Percentiles rank a stretch among this genome's conserved stretches.
phyloP scores from a whole-genome alignment of 2,329 filamentous ascomycete species.

The Xylariaceae sp. region DNA sequence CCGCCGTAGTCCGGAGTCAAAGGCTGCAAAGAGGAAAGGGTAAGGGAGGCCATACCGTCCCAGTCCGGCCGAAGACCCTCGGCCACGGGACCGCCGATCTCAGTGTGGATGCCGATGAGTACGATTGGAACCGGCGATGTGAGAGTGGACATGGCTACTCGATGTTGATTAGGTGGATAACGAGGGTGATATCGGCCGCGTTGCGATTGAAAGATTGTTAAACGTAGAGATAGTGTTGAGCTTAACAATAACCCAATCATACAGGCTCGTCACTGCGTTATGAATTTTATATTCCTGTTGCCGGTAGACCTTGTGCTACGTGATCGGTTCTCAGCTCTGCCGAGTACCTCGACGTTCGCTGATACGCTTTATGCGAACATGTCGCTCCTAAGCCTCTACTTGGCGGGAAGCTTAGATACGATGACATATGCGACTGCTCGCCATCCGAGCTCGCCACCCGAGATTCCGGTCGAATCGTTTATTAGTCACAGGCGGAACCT shows the following conservation, averaged over 20 bases:
- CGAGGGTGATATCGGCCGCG: no score
- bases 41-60: conserved; percentile 15
- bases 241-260: no score
- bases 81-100: conserved; percentile 22
- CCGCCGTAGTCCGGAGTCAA: neutral
- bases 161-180: neutral
- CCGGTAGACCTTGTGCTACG: neutral
- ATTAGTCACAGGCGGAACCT: neutral
- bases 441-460: conserved; percentile 9
- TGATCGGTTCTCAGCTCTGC: no score
- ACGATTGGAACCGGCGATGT: conserved; percentile 22
- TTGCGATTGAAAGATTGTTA: no score
- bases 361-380: no score
- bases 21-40: neutral
- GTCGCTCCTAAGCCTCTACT: no score
- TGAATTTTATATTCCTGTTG: neutral
- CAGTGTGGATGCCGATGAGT: conserved; percentile 25
- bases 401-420: neutral
- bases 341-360: no score
- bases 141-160: conserved; percentile 9
- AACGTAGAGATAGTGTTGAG: no score
- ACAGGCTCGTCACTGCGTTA: neutral
- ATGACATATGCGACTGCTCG: conserved; percentile 7
- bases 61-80: conserved; percentile 24
- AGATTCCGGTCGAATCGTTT: conserved; percentile 8